Evolutionary conservation across 257 asterid species (phyloP).

Genomic region (Solanum peruvianum): DNA sequence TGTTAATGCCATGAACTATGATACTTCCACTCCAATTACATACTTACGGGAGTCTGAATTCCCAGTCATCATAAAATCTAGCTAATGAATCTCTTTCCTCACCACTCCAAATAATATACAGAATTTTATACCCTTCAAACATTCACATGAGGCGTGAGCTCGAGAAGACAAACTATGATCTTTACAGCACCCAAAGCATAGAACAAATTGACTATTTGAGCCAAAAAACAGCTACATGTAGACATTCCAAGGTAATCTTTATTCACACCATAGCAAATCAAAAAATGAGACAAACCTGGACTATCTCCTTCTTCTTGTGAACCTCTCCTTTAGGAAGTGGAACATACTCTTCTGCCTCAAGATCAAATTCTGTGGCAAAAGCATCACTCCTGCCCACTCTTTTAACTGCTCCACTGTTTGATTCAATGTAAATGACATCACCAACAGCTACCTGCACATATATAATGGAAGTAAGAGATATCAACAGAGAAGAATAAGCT

Average conservation of each 20-base stretch:
- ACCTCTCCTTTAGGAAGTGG: constrained; percentile 55
- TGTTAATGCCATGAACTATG: neutral
- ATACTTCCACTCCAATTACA: neutral
- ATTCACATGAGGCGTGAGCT: neutral
- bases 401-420: constrained; percentile 92
- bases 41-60: neutral
- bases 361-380: constrained; percentile 92
- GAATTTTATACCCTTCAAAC: neutral
- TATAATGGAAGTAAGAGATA: neutral
- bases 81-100: neutral
- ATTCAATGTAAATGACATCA: constrained; percentile 85
- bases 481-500: too few species aligned
- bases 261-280: neutral
- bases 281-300: neutral
- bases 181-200: neutral
- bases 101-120: neutral
- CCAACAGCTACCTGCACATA: constrained; percentile 82
- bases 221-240: neutral
- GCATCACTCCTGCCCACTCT: constrained; percentile 97
- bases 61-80: neutral
- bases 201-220: neutral
- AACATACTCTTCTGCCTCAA: constrained; percentile 96
- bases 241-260: neutral
- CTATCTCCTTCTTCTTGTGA: neutral
- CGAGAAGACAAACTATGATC: neutral